phyloP scores from a whole-genome alignment of 2,329 filamentous ascomycete species.

The Pestalotiopsis sp. region DNA sequence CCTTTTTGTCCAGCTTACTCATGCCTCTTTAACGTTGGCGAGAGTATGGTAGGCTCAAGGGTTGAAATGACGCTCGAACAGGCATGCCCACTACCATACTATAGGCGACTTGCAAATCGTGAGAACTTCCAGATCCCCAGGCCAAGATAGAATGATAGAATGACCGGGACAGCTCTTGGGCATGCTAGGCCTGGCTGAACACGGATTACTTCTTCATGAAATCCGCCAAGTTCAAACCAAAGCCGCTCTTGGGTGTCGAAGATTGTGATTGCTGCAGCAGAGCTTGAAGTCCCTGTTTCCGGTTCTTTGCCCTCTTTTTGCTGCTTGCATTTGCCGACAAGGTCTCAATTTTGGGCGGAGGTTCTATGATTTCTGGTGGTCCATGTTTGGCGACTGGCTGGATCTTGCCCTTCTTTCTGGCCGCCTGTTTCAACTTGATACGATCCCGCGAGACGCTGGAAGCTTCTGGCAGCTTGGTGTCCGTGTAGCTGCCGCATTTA shows the following conservation, averaged over 20 bases:
- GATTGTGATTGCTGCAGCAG: constrained; percentile 57
- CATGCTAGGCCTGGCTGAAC: background rate
- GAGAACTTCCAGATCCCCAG: no score
- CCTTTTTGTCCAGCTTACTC: background rate
- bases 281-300: constrained; percentile 68
- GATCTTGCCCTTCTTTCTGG: background rate
- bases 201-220: constrained; percentile 45
- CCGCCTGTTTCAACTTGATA: constrained; percentile 16
- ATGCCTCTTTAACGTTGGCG: background rate
- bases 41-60: background rate
- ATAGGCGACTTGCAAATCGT: no score
- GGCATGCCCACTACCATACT: background rate
- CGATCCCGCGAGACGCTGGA: constrained; percentile 22
- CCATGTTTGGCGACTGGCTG: background rate
- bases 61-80: background rate
- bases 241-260: constrained; percentile 35
- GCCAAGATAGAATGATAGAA: no score
- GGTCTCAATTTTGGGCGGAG: constrained; percentile 18
- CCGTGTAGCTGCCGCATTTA: constrained; percentile 46
- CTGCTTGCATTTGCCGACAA: constrained; percentile 56
- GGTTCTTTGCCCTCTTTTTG: constrained; percentile 66
- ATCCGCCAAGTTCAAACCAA: constrained; percentile 55
- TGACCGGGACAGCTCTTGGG: no score
- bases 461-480: constrained; percentile 41
- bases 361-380: constrained; percentile 15